Percentiles rank a stretch among this genome's conserved stretches.
phyloP scores from a whole-genome alignment of 2,329 filamentous ascomycete species.

The Fusarium globosum region DNA sequence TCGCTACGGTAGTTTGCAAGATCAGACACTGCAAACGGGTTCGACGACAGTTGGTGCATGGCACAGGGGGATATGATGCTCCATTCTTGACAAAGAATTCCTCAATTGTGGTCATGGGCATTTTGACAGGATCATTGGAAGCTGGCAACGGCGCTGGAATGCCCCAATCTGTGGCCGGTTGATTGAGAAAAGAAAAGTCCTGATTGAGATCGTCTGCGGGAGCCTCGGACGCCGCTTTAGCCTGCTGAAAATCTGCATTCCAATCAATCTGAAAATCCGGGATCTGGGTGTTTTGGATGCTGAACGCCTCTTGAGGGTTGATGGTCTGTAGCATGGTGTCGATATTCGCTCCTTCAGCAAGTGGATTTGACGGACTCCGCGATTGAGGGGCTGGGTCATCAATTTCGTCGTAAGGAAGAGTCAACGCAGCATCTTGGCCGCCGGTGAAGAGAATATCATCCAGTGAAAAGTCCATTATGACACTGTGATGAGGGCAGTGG shows the following conservation, averaged over 20 bases:
- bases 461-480: constrained; percentile 36
- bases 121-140: neutral
- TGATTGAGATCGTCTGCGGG: neutral
- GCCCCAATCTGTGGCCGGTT: constrained; percentile 21
- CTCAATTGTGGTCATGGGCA: constrained; percentile 46
- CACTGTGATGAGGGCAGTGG: neutral
- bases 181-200: constrained; percentile 39
- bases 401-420: constrained; percentile 31
- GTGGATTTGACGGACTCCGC: constrained; percentile 17
- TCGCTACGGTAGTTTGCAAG: constrained; percentile 57
- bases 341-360: neutral
- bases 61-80: constrained; percentile 54
- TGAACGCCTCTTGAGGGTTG: constrained; percentile 10
- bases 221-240: constrained; percentile 4
- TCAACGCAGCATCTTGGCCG: constrained; percentile 25
- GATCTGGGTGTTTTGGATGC: neutral
- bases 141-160: constrained; percentile 9
- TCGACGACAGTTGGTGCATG: constrained; percentile 58
- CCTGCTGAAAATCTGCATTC: constrained; percentile 36
- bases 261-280: constrained; percentile 30
- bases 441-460: constrained; percentile 40
- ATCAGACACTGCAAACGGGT: constrained; percentile 61
- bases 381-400: constrained; percentile 27
- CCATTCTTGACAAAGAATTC: constrained; percentile 55
- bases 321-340: constrained; percentile 1